A percentile compares a stretch with the other conserved stretches of the same genome.
These are phyloP conservation scores for Leccinum imitatum DNA, from an alignment of 768 basidiomycete genomes.

Conservation along the genomic window DNA sequence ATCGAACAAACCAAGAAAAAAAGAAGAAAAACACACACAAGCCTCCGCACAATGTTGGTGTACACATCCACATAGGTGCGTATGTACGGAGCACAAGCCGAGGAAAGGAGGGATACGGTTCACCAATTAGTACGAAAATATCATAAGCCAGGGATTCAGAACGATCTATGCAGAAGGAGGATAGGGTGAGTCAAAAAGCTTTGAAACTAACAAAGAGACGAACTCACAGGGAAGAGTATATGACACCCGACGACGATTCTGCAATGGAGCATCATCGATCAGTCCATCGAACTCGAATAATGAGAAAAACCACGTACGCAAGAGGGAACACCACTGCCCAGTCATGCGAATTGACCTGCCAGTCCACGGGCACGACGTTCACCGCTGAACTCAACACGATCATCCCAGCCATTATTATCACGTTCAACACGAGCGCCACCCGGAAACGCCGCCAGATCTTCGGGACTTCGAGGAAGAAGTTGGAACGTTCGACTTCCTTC, in stretches of 20 bases:
- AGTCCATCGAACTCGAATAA: neutral
- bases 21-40: neutral
- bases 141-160: conserved; percentile 87
- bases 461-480: conserved; percentile 90
- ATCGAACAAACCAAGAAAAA: neutral
- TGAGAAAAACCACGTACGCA: conserved; percentile 36
- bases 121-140: conserved; percentile 55
- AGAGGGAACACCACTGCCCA: conserved; percentile 81
- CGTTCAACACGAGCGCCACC: conserved; percentile 53
- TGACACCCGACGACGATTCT: conserved; percentile 60
- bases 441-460: conserved; percentile 80
- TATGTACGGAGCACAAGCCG: neutral
- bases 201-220: neutral
- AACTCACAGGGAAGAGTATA: conserved; percentile 69
- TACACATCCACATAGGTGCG: neutral
- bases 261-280: neutral
- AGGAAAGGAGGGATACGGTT: neutral
- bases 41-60: neutral
- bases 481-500: conserved; percentile 87
- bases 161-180: conserved; percentile 51
- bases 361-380: conserved; percentile 57
- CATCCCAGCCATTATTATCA: conserved; percentile 51
- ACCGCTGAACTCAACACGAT: conserved; percentile 48
- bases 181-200: conserved; percentile 26
- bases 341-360: conserved; percentile 55